A percentile compares a stretch with the other conserved stretches of the same genome.
phyloP scores from a whole-genome alignment of 1,284 basidiomycete genomes.

The Phylloporus sp. region DNA sequence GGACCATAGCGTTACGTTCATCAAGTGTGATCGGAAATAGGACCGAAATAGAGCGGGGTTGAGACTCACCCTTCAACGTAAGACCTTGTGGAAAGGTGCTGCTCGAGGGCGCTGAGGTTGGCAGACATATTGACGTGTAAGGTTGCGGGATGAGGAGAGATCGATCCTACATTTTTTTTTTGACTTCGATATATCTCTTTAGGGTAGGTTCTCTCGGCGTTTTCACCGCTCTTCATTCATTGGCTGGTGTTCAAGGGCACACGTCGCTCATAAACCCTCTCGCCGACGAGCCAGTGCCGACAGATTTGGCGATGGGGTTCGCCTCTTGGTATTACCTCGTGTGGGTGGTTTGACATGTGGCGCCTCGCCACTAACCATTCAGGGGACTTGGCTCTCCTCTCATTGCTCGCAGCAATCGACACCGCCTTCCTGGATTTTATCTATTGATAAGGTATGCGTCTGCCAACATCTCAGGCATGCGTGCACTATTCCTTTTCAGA shows the following conservation, averaged over 20 bases:
- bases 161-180: conserved; percentile 28
- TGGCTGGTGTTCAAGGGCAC: conserved; percentile 8
- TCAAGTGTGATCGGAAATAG: conserved; percentile 50
- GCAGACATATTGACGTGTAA: conserved; percentile 60
- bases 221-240: conserved; percentile 14
- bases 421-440: background rate
- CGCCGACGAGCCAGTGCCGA: background rate
- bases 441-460: background rate
- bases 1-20: conserved; percentile 92
- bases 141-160: conserved; percentile 31
- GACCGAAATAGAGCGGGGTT: conserved; percentile 26
- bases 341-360: background rate
- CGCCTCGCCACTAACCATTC: too few species aligned
- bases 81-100: conserved; percentile 83
- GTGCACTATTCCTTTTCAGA: background rate
- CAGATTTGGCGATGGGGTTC: background rate
- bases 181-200: conserved; percentile 29
- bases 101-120: conserved; percentile 79
- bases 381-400: background rate
- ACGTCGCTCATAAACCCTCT: background rate
- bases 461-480: background rate
- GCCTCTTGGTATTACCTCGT: too few species aligned
- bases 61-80: conserved; percentile 90
- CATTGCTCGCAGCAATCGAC: background rate
- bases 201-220: conserved; percentile 33